Conservation (phyloP, 2,329 filamentous ascomycete genomes). For the Phialophora chinensis region DNA sequence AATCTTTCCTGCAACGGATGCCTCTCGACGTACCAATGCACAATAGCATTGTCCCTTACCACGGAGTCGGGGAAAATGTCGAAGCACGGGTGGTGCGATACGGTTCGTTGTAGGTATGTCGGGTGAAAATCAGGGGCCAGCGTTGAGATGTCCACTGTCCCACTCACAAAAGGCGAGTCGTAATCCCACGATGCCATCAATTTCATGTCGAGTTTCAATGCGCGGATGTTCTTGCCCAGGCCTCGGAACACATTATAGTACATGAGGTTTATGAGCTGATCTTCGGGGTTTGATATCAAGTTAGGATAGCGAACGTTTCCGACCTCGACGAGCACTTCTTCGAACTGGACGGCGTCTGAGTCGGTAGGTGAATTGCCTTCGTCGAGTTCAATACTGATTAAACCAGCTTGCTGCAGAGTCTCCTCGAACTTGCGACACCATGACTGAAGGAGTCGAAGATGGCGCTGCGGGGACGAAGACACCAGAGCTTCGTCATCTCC, state of each 20-base stretch:
- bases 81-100: constrained; percentile 51
- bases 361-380: not conserved
- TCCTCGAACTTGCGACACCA: constrained; percentile 26
- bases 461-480: not conserved
- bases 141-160: constrained; percentile 18
- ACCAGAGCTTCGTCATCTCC: not conserved
- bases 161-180: constrained; percentile 26
- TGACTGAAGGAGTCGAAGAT: constrained; percentile 10
- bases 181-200: constrained; percentile 18
- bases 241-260: constrained; percentile 47
- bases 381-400: not conserved
- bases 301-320: constrained; percentile 7
- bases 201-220: constrained; percentile 38
- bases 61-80: constrained; percentile 47
- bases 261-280: constrained; percentile 44
- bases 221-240: constrained; percentile 41
- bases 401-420: not conserved
- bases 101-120: constrained; percentile 47
- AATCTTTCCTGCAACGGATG: constrained; percentile 18
- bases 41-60: constrained; percentile 47
- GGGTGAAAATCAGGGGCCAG: constrained; percentile 45
- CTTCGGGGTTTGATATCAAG: constrained; percentile 27
- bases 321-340: constrained; percentile 18
- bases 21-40: constrained; percentile 12
- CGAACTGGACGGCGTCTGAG: constrained; percentile 19